Conservation (phyloP, 345 rosid genomes). For the Euphorbia lathyris region DNA sequence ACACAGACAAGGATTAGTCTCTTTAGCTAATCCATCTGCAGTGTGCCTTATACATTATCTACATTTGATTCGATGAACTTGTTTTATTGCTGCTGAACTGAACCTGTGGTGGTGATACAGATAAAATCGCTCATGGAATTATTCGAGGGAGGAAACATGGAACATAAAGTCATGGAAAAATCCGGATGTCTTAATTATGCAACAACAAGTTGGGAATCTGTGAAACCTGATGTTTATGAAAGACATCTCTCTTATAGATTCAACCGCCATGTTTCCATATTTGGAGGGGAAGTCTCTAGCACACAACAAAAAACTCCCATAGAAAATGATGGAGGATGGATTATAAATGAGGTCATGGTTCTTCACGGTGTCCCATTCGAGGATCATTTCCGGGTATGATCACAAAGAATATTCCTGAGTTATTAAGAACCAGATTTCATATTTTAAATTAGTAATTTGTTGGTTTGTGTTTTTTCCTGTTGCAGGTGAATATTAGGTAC, state of each 20-base stretch:
- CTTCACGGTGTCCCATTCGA: slow-evolving; percentile 67
- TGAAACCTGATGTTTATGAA: slow-evolving; percentile 43
- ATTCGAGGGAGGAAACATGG: slow-evolving; percentile 66
- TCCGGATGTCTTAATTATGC: slow-evolving; percentile 66
- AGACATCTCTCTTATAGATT: slow-evolving; percentile 58
- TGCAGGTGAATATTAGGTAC: slow-evolving; percentile 60
- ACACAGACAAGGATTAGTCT: too few relatives aligned
- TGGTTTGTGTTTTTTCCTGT: background rate
- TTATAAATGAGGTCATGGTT: slow-evolving; percentile 56
- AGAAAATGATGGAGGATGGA: slow-evolving; percentile 55
- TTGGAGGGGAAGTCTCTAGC: slow-evolving; percentile 76
- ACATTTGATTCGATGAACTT: background rate
- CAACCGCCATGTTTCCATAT: slow-evolving; percentile 60
- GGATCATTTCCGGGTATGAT: slow-evolving; percentile 58
- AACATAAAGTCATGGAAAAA: slow-evolving; percentile 70
- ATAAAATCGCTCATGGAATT: slow-evolving; percentile 54
- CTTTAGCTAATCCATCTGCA: background rate
- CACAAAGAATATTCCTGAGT: background rate
- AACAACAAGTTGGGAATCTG: slow-evolving; percentile 57
- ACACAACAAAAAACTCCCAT: slow-evolving; percentile 53
- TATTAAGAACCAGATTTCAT: background rate
- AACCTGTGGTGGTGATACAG: slow-evolving; percentile 34
- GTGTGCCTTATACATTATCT: background rate
- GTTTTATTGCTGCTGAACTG: background rate
- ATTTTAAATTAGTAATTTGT: background rate